Percentiles rank a stretch among this genome's conserved stretches.
phyloP scores from a whole-genome alignment of 225 moss, liverwort and hornwort genomes.

The Marchantia paleacea region DNA sequence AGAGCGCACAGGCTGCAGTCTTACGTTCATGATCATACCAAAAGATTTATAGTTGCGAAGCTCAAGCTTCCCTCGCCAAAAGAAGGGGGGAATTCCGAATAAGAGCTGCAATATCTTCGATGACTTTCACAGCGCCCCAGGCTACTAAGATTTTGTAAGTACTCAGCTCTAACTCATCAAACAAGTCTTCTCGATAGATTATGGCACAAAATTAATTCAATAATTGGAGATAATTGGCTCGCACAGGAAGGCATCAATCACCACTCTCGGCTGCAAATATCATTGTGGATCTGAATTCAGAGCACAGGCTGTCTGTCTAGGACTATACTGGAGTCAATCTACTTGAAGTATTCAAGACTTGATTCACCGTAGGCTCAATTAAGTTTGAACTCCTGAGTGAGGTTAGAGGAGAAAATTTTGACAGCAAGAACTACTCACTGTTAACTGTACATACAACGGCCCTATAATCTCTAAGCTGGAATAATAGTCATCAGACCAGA shows the following conservation, averaged over 20 bases:
- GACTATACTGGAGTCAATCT: slow-evolving; percentile 17
- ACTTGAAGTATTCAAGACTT: slow-evolving; percentile 3
- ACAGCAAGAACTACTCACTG: slow-evolving; percentile 23
- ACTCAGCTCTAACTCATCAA: slow-evolving; percentile 15
- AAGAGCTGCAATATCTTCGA: slow-evolving; percentile 13
- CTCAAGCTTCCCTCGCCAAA: slow-evolving; percentile 13
- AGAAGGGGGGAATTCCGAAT: not conserved
- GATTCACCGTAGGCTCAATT: slow-evolving; percentile 17
- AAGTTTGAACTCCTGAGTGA: slow-evolving; percentile 19
- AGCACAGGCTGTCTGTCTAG: slow-evolving; percentile 17
- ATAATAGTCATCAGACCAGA: slow-evolving; percentile 12
- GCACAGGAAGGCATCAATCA: slow-evolving; percentile 12
- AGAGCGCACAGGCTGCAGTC: not conserved
- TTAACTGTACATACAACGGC: slow-evolving; percentile 19
- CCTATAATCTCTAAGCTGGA: slow-evolving; percentile 18
- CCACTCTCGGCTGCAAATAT: slow-evolving; percentile 17
- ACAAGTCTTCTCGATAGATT: slow-evolving; percentile 19
- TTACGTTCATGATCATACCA: not conserved
- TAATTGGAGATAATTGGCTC: slow-evolving; percentile 11
- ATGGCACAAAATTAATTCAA: slow-evolving; percentile 16
- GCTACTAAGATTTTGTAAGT: not conserved
- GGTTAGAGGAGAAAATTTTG: slow-evolving; percentile 13
- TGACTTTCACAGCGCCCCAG: slow-evolving; percentile 4
- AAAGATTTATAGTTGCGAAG: slow-evolving; percentile 12
- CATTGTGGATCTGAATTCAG: slow-evolving; percentile 14